Evolutionary conservation across 768 basidiomycete genomes (phyloP).

Genomic region (Sarcodon aspratus): DNA sequence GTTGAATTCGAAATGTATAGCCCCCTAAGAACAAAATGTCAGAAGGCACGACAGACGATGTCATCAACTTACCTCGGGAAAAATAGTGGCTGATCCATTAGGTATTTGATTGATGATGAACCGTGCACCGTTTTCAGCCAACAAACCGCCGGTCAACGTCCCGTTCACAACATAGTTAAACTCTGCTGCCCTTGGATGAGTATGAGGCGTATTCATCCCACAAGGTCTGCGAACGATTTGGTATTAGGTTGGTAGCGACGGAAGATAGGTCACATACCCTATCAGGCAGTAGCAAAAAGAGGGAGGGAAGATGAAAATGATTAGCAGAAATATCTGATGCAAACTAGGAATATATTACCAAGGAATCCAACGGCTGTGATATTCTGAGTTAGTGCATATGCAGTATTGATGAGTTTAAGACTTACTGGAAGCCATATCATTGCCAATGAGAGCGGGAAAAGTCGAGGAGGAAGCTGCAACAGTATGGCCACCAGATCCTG

Average conservation of each 20-base stretch:
- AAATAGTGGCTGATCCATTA: slow-evolving; percentile 13
- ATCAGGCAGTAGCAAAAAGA: neutral
- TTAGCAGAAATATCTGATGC: slow-evolving; percentile 6
- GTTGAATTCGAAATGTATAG: slow-evolving; percentile 20
- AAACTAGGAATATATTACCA: slow-evolving; percentile 14
- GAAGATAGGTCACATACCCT: neutral
- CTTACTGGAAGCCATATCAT: slow-evolving; percentile 5
- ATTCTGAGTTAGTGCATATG: too few species aligned
- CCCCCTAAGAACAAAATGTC: slow-evolving; percentile 8
- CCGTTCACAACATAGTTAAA: slow-evolving; percentile 19
- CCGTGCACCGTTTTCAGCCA: slow-evolving; percentile 18
- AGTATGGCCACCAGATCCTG: slow-evolving; percentile 14
- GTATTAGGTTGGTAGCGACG: neutral
- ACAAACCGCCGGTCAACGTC: slow-evolving; percentile 14
- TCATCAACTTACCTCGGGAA: slow-evolving; percentile 8
- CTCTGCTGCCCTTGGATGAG: slow-evolving; percentile 23
- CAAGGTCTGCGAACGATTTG: slow-evolving; percentile 7
- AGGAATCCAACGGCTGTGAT: neutral
- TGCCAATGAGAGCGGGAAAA: slow-evolving; percentile 17
- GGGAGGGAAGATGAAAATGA: neutral
- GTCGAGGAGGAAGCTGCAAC: slow-evolving; percentile 12
- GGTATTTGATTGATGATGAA: slow-evolving; percentile 15
- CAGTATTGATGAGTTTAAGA: too few species aligned
- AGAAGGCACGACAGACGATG: too few species aligned
- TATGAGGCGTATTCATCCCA: slow-evolving; percentile 24